These are phyloP conservation scores for Pichia terricola DNA, from an alignment of 1,139 yeast species.

Conservation along the genomic window DNA sequence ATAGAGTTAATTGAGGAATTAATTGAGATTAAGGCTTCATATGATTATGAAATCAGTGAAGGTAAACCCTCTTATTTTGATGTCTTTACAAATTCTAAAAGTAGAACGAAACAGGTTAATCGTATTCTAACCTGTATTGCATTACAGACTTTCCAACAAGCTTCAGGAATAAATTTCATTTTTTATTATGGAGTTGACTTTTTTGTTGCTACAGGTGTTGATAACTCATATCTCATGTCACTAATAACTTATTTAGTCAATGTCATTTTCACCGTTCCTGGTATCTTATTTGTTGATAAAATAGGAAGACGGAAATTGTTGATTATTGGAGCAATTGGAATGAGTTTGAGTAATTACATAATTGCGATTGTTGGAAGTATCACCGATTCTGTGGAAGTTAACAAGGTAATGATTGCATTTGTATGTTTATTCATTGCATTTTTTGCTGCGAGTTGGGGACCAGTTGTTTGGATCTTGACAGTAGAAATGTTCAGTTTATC, in stretches of 20 bases:
- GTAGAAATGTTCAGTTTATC: slow-evolving; percentile 68
- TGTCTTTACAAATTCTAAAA: slow-evolving; percentile 58
- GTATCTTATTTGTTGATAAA: slow-evolving; percentile 56
- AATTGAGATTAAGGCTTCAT: slow-evolving; percentile 69
- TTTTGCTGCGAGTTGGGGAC: slow-evolving; percentile 79
- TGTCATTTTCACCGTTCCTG: slow-evolving; percentile 61
- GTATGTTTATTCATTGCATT: slow-evolving; percentile 63
- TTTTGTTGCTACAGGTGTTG: slow-evolving; percentile 52
- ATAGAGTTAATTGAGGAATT: slow-evolving; percentile 62
- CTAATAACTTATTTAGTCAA: slow-evolving; percentile 66
- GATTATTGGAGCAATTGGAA: slow-evolving; percentile 53
- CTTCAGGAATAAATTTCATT: slow-evolving; percentile 70
- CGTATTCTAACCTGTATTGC: slow-evolving; percentile 63
- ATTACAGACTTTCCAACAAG: slow-evolving; percentile 64
- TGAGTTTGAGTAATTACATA: slow-evolving; percentile 52
- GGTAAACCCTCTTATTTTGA: slow-evolving; percentile 47
- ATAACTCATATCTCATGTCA: slow-evolving; percentile 54
- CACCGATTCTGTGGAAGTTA: slow-evolving; percentile 36
- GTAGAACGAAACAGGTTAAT: slow-evolving; percentile 53
- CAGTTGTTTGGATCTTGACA: slow-evolving; percentile 66
- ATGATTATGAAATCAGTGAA: slow-evolving; percentile 63
- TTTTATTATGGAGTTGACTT: slow-evolving; percentile 74
- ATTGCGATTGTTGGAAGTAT: slow-evolving; percentile 61
- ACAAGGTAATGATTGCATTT: slow-evolving; percentile 55
- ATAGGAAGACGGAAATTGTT: slow-evolving; percentile 58